Conservation (phyloP, 768 basidiomycete genomes). For the Suillus variegatus region DNA sequence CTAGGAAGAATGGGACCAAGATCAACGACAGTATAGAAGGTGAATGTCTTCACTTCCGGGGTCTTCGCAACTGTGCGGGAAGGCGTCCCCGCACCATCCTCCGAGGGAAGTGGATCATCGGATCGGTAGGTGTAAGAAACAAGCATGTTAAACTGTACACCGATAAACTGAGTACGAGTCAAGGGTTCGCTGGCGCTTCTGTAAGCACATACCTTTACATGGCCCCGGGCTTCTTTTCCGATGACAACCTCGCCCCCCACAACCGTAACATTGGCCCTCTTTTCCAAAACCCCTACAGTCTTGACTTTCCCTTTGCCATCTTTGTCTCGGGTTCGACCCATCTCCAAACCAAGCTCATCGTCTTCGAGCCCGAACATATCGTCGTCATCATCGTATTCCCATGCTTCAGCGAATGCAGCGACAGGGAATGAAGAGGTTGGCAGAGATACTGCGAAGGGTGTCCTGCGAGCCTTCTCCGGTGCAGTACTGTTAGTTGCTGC, state of each 20-base stretch:
- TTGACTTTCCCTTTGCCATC: conserved; percentile 49
- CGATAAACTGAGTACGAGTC: neutral
- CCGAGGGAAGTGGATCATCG: conserved; percentile 76
- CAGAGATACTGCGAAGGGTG: conserved; percentile 79
- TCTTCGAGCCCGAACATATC: conserved; percentile 65
- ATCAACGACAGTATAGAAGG: conserved; percentile 85
- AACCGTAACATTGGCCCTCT: conserved; percentile 85
- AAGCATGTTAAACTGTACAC: conserved; percentile 83
- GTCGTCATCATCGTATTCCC: conserved; percentile 97
- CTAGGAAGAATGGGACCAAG: conserved; percentile 70
- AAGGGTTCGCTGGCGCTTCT: neutral
- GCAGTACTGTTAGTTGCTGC: conserved; percentile 41
- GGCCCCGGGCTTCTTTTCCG: conserved; percentile 74
- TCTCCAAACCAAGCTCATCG: conserved; percentile 37
- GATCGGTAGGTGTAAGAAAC: conserved; percentile 93
- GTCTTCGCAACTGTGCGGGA: conserved; percentile 47
- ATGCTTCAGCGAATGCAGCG: conserved; percentile 91
- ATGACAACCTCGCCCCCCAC: conserved; percentile 90
- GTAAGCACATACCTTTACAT: conserved; percentile 64
- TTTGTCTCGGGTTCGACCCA: conserved; percentile 45
- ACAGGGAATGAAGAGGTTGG: conserved; percentile 80
- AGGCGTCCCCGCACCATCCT: conserved; percentile 53
- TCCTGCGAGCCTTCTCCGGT: conserved; percentile 59
- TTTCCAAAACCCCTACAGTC: conserved; percentile 82
- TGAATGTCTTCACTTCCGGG: conserved; percentile 84